Percentiles rank a stretch among this genome's conserved stretches.
These are phyloP conservation scores for Trichoderma brevicompactum DNA, from an alignment of 2,329 filamentous ascomycete genomes.

Conservation along the genomic window DNA sequence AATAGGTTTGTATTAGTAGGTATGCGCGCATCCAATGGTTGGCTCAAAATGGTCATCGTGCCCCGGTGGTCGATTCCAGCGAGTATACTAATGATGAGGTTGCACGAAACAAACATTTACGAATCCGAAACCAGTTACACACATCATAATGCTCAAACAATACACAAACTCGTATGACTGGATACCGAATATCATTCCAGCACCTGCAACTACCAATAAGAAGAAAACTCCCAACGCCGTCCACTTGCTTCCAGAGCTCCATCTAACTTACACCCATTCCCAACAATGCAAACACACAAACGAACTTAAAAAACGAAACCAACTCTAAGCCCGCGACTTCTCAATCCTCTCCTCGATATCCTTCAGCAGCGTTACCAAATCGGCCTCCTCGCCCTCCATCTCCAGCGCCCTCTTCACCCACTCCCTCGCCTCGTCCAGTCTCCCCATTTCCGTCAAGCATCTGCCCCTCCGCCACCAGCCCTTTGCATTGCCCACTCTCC, in stretches of 20 bases:
- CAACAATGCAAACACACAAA: too few relatives aligned
- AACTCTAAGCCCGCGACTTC: conserved; percentile 42
- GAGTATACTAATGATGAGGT: too few relatives aligned
- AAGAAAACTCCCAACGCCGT: conserved; percentile 19
- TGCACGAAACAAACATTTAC: too few relatives aligned
- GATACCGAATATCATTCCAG: background rate
- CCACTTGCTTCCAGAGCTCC: background rate
- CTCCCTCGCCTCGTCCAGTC: conserved; percentile 78
- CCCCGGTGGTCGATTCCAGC: too few relatives aligned
- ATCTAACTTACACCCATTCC: background rate
- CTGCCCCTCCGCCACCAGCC: conserved; percentile 89
- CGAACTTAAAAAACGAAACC: background rate
- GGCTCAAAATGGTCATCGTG: too few relatives aligned
- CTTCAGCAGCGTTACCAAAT: conserved; percentile 66
- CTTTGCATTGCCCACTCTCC: conserved; percentile 86
- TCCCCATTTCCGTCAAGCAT: conserved; percentile 88
- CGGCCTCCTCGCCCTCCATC: conserved; percentile 73
- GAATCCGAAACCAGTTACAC: too few relatives aligned
- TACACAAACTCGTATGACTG: background rate
- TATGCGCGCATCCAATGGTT: too few relatives aligned
- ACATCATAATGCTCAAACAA: too few relatives aligned
- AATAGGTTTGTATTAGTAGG: too few relatives aligned
- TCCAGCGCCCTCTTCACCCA: conserved; percentile 81
- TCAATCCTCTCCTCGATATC: conserved; percentile 60
- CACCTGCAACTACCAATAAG: background rate